Conservation (phyloP, 306 rosid genomes). For the Prunus kanzakura region DNA sequence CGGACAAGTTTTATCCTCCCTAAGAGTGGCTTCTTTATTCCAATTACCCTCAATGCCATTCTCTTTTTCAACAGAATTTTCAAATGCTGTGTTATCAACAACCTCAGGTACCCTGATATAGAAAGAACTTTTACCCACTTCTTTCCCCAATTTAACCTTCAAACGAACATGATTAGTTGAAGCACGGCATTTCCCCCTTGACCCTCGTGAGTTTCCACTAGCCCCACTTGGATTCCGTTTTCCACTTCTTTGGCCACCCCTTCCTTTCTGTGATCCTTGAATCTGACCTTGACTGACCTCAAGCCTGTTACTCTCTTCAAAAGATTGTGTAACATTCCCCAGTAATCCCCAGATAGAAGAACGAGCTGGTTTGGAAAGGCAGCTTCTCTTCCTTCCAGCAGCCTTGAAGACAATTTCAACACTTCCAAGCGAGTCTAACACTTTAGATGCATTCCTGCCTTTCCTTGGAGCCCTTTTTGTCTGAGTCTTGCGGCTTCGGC, state of each 20-base stretch:
- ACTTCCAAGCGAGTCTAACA: slow-evolving; percentile 32
- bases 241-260: slow-evolving; percentile 41
- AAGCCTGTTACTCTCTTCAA: slow-evolving; percentile 48
- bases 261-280: slow-evolving; percentile 46
- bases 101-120: slow-evolving; percentile 48
- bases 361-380: slow-evolving; percentile 66
- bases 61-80: slow-evolving; percentile 33
- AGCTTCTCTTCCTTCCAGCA: slow-evolving; percentile 80
- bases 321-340: slow-evolving; percentile 53
- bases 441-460: slow-evolving; percentile 45
- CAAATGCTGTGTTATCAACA: slow-evolving; percentile 41
- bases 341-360: slow-evolving; percentile 79
- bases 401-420: slow-evolving; percentile 36
- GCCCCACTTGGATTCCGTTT: slow-evolving; percentile 43
- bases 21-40: slow-evolving; percentile 30
- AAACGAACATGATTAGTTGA: slow-evolving; percentile 60
- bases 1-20: slow-evolving; percentile 23
- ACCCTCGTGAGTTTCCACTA: slow-evolving; percentile 41
- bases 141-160: slow-evolving; percentile 79
- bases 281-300: slow-evolving; percentile 40
- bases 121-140: slow-evolving; percentile 42
- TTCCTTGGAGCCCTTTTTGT: slow-evolving; percentile 60
- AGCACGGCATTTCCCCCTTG: slow-evolving; percentile 38
- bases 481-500: slow-evolving; percentile 48
- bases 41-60: slow-evolving; percentile 33